Base-by-base conservation (phyloP, 1,139 yeast species). In the Pichia sp. region DNA sequence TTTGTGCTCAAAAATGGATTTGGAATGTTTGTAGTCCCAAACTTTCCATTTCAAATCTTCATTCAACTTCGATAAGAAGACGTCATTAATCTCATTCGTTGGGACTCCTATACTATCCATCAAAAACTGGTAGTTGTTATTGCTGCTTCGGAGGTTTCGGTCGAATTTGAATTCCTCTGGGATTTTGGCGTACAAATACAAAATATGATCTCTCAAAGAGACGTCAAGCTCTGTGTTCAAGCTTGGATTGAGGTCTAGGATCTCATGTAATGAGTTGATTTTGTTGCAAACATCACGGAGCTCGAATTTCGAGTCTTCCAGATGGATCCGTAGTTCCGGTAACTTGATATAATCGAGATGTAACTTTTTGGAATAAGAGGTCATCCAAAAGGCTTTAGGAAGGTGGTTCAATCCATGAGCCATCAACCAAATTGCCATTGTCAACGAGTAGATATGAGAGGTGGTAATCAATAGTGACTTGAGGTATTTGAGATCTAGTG, bases 401-500 rank as follows among this genome's bases (percentile, higher is more conserved):
- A 87, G 75, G 53, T 79, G 77, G 27, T 87, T 80, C 53, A 88
- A 70, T 0, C 96, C 96, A 66, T 88, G 93, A 1, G 93, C 89
- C 87, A 89, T 84, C 54, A 89, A 73, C 95, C 95, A 88, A 33
- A 87, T 75, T 0, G 95, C 92, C 48, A 88, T 67, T 2, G 85
- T 75, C 65, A 89, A 75, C 0, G 95, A 81, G 67, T 88, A 89
- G n/a, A 87, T 83, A 67, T 89, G 95, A 1, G 95, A 81, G 31
- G 87, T 65, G 0, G 95, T 93, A 61, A 89, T 86, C 16, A 86
- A 76, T 72, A 88, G 77, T 50, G 85, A 76, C 66, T 85, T 86
- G 64, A 88, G 72, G 50, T 85, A 81, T 49, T 70, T 68, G 56
- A 82, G 71, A 3, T 81, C 75, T 50, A 87, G 74, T 3, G 92